These are phyloP conservation scores for Jatropha curcas DNA, from an alignment of 345 rosid genomes.

Conservation along the genomic window DNA sequence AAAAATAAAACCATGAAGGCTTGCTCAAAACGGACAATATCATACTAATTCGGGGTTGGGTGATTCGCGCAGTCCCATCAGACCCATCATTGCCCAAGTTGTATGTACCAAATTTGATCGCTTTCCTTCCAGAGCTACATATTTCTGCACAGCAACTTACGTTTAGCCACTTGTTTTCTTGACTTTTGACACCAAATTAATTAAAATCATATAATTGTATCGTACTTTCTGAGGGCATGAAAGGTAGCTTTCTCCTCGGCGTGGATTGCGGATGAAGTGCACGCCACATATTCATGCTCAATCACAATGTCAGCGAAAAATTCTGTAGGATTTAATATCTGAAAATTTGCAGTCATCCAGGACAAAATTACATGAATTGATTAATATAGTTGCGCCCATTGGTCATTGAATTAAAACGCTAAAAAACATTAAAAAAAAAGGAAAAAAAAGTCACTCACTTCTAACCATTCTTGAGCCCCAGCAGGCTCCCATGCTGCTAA, in stretches of 20 bases:
- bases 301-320: slow-evolving; percentile 34
- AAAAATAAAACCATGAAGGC: too few relatives aligned
- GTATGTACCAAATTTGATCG: slow-evolving; percentile 62
- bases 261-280: slow-evolving; percentile 50
- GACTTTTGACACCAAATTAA: too few relatives aligned
- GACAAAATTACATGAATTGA: too few relatives aligned
- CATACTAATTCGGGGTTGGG: too few relatives aligned
- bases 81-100: slow-evolving; percentile 62
- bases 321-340: slow-evolving; percentile 60
- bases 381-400: too few relatives aligned
- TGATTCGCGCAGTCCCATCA: too few relatives aligned
- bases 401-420: too few relatives aligned
- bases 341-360: too few relatives aligned
- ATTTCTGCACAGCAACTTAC: slow-evolving; percentile 29
- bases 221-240: too few relatives aligned
- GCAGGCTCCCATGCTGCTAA: slow-evolving; percentile 53
- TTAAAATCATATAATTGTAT: too few relatives aligned
- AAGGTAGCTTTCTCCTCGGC: slow-evolving; percentile 61
- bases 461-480: slow-evolving; percentile 36
- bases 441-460: slow-evolving; percentile 20
- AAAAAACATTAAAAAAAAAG: too few relatives aligned
- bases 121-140: slow-evolving; percentile 44
- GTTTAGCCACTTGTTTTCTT: not conserved
- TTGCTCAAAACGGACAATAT: too few relatives aligned
- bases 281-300: slow-evolving; percentile 45